Evolutionary conservation across 768 basidiomycete genomes (phyloP).

Genomic region (Suillus clintonianus): DNA sequence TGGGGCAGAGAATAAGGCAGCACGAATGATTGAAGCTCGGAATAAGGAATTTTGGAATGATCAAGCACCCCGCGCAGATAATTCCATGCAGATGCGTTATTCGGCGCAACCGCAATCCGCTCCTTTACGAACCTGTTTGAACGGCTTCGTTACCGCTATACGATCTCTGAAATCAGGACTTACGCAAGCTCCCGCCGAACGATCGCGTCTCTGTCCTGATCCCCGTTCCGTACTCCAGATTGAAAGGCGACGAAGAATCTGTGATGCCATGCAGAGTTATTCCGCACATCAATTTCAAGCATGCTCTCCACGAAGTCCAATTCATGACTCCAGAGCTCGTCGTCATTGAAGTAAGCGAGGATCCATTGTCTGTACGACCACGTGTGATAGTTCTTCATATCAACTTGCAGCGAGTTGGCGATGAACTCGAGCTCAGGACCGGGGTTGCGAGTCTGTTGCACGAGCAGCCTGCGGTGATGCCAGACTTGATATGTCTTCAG

Average conservation of each 20-base stretch:
- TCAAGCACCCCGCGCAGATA: slow-evolving; percentile 88
- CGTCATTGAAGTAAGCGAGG: slow-evolving; percentile 78
- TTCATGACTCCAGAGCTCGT: slow-evolving; percentile 72
- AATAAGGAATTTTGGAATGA: slow-evolving; percentile 57
- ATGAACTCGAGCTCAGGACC: slow-evolving; percentile 80
- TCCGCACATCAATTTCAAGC: slow-evolving; percentile 77
- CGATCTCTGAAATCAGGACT: slow-evolving; percentile 32
- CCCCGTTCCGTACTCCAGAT: slow-evolving; percentile 60
- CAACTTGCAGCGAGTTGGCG: slow-evolving; percentile 65
- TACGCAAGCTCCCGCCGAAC: slow-evolving; percentile 76
- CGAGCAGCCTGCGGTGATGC: slow-evolving; percentile 85
- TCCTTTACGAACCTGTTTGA: slow-evolving; percentile 71
- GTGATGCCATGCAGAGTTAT: slow-evolving; percentile 98
- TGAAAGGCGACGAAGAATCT: slow-evolving; percentile 86
- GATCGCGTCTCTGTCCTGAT: slow-evolving; percentile 60
- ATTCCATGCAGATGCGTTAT: slow-evolving; percentile 96
- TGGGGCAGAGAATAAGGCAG: slow-evolving; percentile 55
- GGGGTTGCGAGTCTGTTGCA: slow-evolving; percentile 55
- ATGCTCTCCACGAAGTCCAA: slow-evolving; percentile 73
- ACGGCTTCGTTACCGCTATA: background rate
- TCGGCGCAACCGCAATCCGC: slow-evolving; percentile 83
- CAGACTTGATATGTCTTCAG: slow-evolving; percentile 99
- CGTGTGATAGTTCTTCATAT: slow-evolving; percentile 98
- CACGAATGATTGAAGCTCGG: slow-evolving; percentile 59
- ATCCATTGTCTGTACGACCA: slow-evolving; percentile 99